Conservation (phyloP, 2,329 filamentous ascomycete genomes). For the Alternaria metachromatica region DNA sequence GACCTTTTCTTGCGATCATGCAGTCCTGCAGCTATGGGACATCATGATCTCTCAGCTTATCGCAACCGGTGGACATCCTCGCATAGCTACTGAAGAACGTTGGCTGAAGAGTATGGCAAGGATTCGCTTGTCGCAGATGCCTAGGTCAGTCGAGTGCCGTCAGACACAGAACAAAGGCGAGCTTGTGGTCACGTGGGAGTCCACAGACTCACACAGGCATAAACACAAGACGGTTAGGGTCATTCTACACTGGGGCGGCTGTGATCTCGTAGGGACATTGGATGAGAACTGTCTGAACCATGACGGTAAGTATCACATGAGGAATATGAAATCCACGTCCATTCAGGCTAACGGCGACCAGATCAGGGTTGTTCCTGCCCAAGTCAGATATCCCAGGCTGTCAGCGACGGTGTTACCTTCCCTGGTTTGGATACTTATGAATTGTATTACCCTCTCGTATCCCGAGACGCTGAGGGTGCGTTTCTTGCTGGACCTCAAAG, state of each 20-base stretch:
- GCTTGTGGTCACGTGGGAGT: background rate
- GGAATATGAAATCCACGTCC: too few relatives aligned
- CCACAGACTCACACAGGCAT: background rate
- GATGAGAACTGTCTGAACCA: too few relatives aligned
- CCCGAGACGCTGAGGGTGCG: background rate
- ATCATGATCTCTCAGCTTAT: background rate
- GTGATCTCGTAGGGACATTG: too few relatives aligned
- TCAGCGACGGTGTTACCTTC: background rate
- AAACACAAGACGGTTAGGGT: background rate
- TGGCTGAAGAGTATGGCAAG: background rate
- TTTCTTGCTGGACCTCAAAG: too few relatives aligned
- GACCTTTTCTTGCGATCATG: background rate
- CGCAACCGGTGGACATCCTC: background rate
- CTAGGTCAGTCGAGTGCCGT: background rate
- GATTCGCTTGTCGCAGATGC: slow-evolving; percentile 9
- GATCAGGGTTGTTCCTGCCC: background rate
- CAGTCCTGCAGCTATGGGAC: background rate
- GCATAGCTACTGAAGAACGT: background rate
- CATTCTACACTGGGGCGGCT: too few relatives aligned
- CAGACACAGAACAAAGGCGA: background rate
- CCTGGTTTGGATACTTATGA: background rate
- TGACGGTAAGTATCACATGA: background rate
- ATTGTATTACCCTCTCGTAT: background rate
- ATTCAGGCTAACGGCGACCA: background rate
- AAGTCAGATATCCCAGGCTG: background rate